Evolutionary conservation across 2,329 filamentous ascomycete genomes (phyloP).

Genomic region (Ophiobolus disseminans): DNA sequence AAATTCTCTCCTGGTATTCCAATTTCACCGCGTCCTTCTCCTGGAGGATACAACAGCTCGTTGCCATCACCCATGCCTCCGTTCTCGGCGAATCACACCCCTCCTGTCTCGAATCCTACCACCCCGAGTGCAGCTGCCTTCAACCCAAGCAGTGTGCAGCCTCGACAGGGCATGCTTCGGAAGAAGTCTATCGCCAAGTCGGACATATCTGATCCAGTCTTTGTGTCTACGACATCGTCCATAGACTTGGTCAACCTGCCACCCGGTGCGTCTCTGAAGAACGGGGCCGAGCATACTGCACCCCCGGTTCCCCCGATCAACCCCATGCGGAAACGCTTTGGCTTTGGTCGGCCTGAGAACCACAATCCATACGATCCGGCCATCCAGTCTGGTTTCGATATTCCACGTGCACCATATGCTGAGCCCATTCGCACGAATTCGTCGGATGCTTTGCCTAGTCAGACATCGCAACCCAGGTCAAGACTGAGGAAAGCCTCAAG

Average conservation of each 20-base stretch:
- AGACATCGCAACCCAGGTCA: slow-evolving; percentile 44
- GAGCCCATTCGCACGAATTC: slow-evolving; percentile 52
- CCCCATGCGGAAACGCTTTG: slow-evolving; percentile 62
- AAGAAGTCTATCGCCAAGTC: slow-evolving; percentile 67
- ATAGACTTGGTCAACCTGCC: slow-evolving; percentile 66
- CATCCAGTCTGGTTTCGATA: slow-evolving; percentile 40
- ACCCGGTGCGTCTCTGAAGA: slow-evolving; percentile 61
- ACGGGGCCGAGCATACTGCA: slow-evolving; percentile 51
- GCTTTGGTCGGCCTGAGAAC: slow-evolving; percentile 49
- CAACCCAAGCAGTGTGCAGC: slow-evolving; percentile 38
- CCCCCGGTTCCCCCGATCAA: slow-evolving; percentile 66
- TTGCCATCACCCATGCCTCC: slow-evolving; percentile 56
- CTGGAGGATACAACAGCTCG: slow-evolving; percentile 46
- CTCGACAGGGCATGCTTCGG: slow-evolving; percentile 46
- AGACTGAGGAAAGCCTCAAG: slow-evolving; percentile 58
- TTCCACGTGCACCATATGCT: slow-evolving; percentile 41
- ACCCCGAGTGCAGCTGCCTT: slow-evolving; percentile 50
- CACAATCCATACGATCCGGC: slow-evolving; percentile 48
- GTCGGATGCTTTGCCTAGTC: slow-evolving; percentile 53
- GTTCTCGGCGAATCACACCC: slow-evolving; percentile 61
- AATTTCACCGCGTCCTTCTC: slow-evolving; percentile 47
- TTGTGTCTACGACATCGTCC: slow-evolving; percentile 63
- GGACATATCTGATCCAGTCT: slow-evolving; percentile 67
- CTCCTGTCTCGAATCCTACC: slow-evolving; percentile 57
- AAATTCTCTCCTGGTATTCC: slow-evolving; percentile 42